Evolutionary conservation across 441 rosid genomes (phyloP), one percentile per base, ranked within the genome.

Genomic region (Erodium chrysanthum): DNA sequence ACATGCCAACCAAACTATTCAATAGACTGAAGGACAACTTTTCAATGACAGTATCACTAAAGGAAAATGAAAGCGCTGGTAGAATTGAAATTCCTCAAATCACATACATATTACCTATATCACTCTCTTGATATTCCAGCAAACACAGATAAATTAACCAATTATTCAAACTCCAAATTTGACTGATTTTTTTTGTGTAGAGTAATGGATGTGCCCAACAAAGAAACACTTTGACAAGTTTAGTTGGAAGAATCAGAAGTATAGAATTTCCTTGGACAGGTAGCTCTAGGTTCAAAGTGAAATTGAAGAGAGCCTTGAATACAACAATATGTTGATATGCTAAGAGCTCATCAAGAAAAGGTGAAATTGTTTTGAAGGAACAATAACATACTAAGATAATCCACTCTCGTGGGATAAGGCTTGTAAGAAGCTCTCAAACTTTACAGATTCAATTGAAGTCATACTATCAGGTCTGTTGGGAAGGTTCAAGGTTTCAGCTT

Each of bases 311-410:
- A 54, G 25, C 61, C 25, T 20, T 5, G 20, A 54, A 54, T 54
- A 54, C 61, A 54, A 4, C 61, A 20, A 54, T 54, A 15, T 54
- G 22, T 18, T 54, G 22, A 54, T 18, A 54, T 54, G 9, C 23
- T 18, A 54, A 54, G 11, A 18, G 23, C 27, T 54, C 27, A 20
- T 18, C 18, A 54, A 18, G 61, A 54, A 18, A 18, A 21, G 23
- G 61, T 17, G 22, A 7, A 20, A 54, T 35, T 35, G 10, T 35
- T 35, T 35, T 35, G 40, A 35, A 35, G 12, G 20, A 8, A 54
- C 22, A 54, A 54, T 54, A 18, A 54, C 61, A 54, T 54, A 54
- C 23, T 54, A 54, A 54, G 61, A 54, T 54, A 21, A 54, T 44
- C 44, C 20, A 54, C 23, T 18, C 18, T 18, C 8, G 0, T 11